Percentiles rank a stretch among this genome's conserved stretches.
phyloP scores from a whole-genome alignment of 2,329 filamentous ascomycete species.

The Aspergillus pseudoviridinutans region DNA sequence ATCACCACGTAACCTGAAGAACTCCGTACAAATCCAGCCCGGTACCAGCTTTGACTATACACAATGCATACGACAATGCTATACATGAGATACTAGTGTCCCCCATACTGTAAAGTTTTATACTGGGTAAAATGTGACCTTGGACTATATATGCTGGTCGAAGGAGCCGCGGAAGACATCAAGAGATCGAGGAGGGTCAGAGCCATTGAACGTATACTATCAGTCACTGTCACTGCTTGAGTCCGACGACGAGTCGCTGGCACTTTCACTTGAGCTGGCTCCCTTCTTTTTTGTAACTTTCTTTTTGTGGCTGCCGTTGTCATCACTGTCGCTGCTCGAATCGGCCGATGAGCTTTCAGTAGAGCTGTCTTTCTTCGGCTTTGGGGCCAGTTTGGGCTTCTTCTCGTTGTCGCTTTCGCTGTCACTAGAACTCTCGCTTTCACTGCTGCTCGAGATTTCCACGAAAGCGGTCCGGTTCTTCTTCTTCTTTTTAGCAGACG shows the following conservation, averaged over 20 bases:
- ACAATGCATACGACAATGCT: not conserved
- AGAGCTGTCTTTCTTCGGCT: constrained; percentile 10
- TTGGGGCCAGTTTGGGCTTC: constrained; percentile 3
- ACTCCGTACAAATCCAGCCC: not conserved
- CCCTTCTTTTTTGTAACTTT: constrained; percentile 11
- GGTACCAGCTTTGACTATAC: not conserved
- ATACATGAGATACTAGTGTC: not conserved
- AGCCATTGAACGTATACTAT: constrained; percentile 1
- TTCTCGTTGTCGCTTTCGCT: constrained; percentile 20
- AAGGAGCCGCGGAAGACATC: not conserved
- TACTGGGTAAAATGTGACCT: not conserved
- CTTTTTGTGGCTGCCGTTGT: constrained; percentile 13
- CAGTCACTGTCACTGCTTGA: constrained; percentile 12
- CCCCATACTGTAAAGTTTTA: not conserved
- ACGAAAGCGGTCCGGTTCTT: constrained; percentile 42
- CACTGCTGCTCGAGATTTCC: constrained; percentile 41
- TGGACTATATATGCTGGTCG: not conserved
- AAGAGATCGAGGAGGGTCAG: not conserved
- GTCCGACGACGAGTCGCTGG: constrained; percentile 4
- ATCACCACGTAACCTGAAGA: not conserved
- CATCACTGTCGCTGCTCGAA: constrained; percentile 12
- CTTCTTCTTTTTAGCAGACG: constrained; percentile 33
- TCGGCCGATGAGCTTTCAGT: constrained; percentile 9
- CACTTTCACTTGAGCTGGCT: constrained; percentile 12
- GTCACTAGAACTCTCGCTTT: constrained; percentile 31